Evolutionary conservation across 2,329 filamentous ascomycete genomes (phyloP), one percentile per base, ranked within the genome.

Genomic region (Neoarthrinium moseri): DNA sequence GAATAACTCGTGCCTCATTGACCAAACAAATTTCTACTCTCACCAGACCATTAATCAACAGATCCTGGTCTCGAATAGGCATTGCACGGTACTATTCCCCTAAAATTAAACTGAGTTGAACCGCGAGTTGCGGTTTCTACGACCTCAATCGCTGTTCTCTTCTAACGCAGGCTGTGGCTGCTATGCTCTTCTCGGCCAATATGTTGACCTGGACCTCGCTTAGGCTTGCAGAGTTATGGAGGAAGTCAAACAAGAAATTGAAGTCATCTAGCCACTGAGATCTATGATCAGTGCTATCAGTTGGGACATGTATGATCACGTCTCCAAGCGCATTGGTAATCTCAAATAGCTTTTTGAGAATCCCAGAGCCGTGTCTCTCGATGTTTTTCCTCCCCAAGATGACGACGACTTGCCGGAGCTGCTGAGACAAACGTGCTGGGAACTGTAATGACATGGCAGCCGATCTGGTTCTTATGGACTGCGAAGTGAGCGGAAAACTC

Each of bases 381-480:
- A 40, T 29, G 24, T 26, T 40, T 6, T n/a, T 23, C 24, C 37
- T 40, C 15, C 37, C 37, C 5, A 40, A 18, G 10, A 15, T 18
- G 10, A 40, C 24, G 6, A 40, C 37, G 2, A 40, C 37, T 29
- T 40, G 37, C 18, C 37, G 23, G n/a, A 40, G 21, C 6, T 40
- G 23, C 11, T 29, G 23, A 4, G 23, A 27, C n/a, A 40, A 26
- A 23, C 23, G 13, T 5, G 15, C 37, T 18, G 37, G 37, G 15
- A 40, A 40, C 21, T 40, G 37, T 15, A 40, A 17, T 10, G 37
- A 40, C 37, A 40, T 40, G n/a, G 37, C 23, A n/a, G 4, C 30
- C 23, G 37, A n/a, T 13, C 30, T 26, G 13, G 13, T 10, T 8
- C 23, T 17, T 27, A 26, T 18, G 8, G 22, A 13, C 10, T 40